phyloP scores from a whole-genome alignment of 768 basidiomycete species.

The Brasilioporus rufonigricans region DNA sequence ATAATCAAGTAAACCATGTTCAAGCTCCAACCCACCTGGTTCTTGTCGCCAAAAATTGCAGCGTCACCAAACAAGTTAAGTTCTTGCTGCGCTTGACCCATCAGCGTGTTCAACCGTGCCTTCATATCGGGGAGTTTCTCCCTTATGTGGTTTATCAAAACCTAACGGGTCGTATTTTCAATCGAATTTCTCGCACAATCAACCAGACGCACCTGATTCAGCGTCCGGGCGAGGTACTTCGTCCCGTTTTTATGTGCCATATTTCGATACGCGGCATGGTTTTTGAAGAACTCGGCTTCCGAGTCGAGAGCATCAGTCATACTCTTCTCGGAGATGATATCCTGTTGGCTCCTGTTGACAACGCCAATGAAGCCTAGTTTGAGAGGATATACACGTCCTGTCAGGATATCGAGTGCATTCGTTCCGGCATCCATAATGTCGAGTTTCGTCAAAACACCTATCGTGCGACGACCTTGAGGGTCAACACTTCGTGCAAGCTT shows the following conservation, averaged over 20 bases:
- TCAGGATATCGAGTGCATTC: conserved; percentile 93
- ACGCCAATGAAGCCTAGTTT: conserved; percentile 98
- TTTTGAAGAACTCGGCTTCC: conserved; percentile 89
- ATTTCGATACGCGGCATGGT: conserved; percentile 89
- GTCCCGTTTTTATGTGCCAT: conserved; percentile 99
- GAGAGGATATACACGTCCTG: conserved; percentile 95
- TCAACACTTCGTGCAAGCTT: conserved; percentile 96
- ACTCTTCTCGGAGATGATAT: conserved; percentile 85
- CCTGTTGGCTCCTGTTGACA: conserved; percentile 96
- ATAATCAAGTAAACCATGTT: conserved; percentile 8
- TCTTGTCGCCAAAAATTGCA: conserved; percentile 87
- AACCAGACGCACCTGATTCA: conserved; percentile 73
- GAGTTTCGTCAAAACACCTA: conserved; percentile 94
- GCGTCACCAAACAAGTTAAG: conserved; percentile 94
- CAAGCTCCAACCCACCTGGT: conserved; percentile 49
- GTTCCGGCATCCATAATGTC: conserved; percentile 99
- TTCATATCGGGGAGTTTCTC: conserved; percentile 99
- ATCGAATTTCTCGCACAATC: not conserved
- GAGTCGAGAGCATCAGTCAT: conserved; percentile 82
- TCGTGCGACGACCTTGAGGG: conserved; percentile 92
- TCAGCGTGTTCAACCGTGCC: conserved; percentile 92
- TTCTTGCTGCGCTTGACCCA: conserved; percentile 99
- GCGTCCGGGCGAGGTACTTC: conserved; percentile 85
- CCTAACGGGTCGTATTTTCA: conserved; percentile 43
- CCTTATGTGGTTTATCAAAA: conserved; percentile 94